Evolutionary conservation across 768 basidiomycete species (phyloP), one percentile per base, ranked within the genome.

Genomic region (Serendipita sp.): DNA sequence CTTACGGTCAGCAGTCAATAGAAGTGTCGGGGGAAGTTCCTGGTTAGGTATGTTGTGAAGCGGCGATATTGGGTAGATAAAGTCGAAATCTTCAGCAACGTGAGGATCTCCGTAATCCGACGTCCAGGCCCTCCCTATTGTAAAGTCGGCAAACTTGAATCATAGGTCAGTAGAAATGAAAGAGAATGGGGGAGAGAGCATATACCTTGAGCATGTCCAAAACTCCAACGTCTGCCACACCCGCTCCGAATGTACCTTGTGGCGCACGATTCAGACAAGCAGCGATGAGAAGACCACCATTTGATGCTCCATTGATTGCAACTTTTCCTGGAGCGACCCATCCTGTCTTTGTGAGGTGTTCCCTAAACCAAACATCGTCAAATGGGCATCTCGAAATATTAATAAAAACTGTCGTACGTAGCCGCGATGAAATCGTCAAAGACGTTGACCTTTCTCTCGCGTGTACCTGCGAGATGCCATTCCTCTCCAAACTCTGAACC

Each of bases 371-470:
- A 30, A 45, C 3, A 51, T 0, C 13, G 18, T 24, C 32, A 62
- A 32, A 45, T n/a, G 2, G 1, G 34, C 63, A 48, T 46, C n/a
- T 44, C 28, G 64, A 16, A n/a, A 2, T 45, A 2, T 45, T 4
- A 7, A 46, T 24, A 54, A 63, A 35, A 45, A 65, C 63, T 3
- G 32, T 74, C 83, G 69, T 75, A 88, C 88, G 85, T 83, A 35
- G 87, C 88, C 4, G 86, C 82, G 67, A 88, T 86, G 74, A 92
- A 92, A 71, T 92, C 90, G 69, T 91, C 78, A 69, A 89, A 92
- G 64, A 83, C 83, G 65, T 89, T 89, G 66, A 77, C 86, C 78
- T 90, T 90, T 63, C 80, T 79, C 66, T 89, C 88, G 66, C 77
- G 78, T 34, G 77, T 84, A 1, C 87, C 90, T 28, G 80, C 86